phyloP scores from a whole-genome alignment of 257 asterid genomes.

The Gentiana straminea region DNA sequence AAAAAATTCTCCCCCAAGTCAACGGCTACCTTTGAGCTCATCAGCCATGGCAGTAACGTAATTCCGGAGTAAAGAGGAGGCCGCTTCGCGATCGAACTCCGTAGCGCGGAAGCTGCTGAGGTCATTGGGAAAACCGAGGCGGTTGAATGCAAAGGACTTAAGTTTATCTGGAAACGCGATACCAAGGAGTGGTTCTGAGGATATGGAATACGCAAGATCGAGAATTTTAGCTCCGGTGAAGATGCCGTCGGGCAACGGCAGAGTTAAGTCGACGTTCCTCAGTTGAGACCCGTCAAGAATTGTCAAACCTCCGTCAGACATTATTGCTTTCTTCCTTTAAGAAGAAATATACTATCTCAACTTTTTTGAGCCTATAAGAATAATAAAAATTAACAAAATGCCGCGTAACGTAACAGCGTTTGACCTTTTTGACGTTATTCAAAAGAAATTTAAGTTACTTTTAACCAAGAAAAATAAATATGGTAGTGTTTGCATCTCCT shows the following conservation, averaged over 20 bases:
- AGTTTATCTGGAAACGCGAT: slow-evolving; percentile 29
- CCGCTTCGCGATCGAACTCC: slow-evolving; percentile 30
- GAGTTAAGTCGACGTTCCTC: slow-evolving; percentile 22
- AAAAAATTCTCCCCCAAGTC: slow-evolving; percentile 16
- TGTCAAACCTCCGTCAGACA: slow-evolving; percentile 38
- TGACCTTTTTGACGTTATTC: no score
- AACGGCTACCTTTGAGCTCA: slow-evolving; percentile 36
- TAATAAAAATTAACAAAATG: no score
- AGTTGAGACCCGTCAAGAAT: slow-evolving; percentile 45
- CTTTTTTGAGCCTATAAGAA: no score
- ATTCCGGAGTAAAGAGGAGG: slow-evolving; percentile 22
- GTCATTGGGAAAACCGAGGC: slow-evolving; percentile 23
- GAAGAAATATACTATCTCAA: no score
- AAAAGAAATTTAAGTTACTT: no score
- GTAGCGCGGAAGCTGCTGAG: slow-evolving; percentile 15
- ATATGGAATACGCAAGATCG: slow-evolving; percentile 36
- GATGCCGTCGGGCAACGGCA: slow-evolving; percentile 18
- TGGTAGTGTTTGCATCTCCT: no score
- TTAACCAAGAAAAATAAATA: no score
- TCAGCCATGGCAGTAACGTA: slow-evolving; percentile 34
- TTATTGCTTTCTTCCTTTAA: background rate
- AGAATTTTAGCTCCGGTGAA: slow-evolving; percentile 32
- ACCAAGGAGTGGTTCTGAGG: slow-evolving; percentile 30
- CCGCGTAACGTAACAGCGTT: no score
- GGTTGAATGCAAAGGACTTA: slow-evolving; percentile 30